Base-by-base conservation (phyloP, 164 flowering plant species). In the Vitis amurensis region DNA sequence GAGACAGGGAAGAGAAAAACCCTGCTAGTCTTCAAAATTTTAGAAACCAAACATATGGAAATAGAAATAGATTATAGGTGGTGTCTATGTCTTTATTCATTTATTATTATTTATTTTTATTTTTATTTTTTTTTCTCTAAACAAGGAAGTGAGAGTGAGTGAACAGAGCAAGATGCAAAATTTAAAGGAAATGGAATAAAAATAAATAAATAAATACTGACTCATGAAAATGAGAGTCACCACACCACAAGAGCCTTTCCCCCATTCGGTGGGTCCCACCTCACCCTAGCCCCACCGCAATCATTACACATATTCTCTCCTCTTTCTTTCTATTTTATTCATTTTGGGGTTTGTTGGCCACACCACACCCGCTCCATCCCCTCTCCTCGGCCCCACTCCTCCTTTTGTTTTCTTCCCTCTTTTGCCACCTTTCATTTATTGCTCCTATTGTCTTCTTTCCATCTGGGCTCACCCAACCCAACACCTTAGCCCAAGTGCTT, bases 211-310 rank as follows among this genome's bases (percentile, higher is more conserved):
- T 57, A 1, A 13, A n/a, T 1, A 6, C 8, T n/a, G 61, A 9
- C 31, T 58, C 29, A 47, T 67, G 61, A 67, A 67, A 68, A 59
- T 59, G 71, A 67, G 69, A 58, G 71, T 27, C 71, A 68, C 71
- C 44, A 59, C 62, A 59, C 62, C 62, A 30, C 62, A 16, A 57
- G 3, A 57, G 9, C 44, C 44, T 37, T 37, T 37, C 44, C 44
- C 44, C 44, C 44, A 8, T 5, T 5, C 0, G 59, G 59, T 57
- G 59, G 59, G 59, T 7, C 59, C 59, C 29, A 19, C 27, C 9
- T 8, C n/a, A 16, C 19, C 11, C 11, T 9, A 57, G 19, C 62
- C 23, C 66, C 72, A 52, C 73, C 27, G 23, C 68, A 63, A 70
- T 70, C 52, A 70, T 70, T 62, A 69, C 66, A 69, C 66, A 50